Evolutionary conservation across 2,329 filamentous ascomycete species (phyloP), one percentile per base, ranked within the genome.

Genomic region (Ceratocystis cacaofunesta): DNA sequence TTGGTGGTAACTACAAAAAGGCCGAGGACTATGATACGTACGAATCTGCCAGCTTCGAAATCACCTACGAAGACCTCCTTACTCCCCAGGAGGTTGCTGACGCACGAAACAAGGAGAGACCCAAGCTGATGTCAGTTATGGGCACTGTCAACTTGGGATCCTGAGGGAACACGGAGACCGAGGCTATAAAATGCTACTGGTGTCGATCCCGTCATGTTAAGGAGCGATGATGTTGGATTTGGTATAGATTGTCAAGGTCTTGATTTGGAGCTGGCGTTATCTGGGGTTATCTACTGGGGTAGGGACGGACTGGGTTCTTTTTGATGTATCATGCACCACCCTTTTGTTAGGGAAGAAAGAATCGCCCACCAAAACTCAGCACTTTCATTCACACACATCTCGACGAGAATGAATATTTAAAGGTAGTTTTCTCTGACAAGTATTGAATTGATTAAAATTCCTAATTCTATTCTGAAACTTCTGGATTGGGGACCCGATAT

Each of bases 1-100:
- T 84, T 67, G 81, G 79, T 70, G 81, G 81, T 4, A 75, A 83
- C 66, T 71, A 72, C 43, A 71, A 73, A 15, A 74, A 77, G 65
- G 67, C 73, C 2, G 72, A 71, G 3, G 78, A 83, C 61, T 84
- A 80, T 72, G 80, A 83, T 30, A 70, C 73, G 1, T 70, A 71
- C 25, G 74, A 78, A 69, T 75, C 78, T 15, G 70, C 72, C 0
- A 65, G 73, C 0, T 80, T 84, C 67, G 70, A 71, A n/a, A 77
- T 83, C 61, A 70, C 71, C 46, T 83, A 82, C 63, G 30, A 32
- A 12, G n/a, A 57, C 64, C 46, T 0, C 17, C 6, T 58, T 28
- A 19, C 0, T 12, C 55, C 55, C 7, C 15, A 58, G 17, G 6
- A 7, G 3, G 17, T 19, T 32, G 55, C 28, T 32, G n/a, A n/a